Evolutionary conservation across 345 rosid species (phyloP).

Genomic region (Pistacia atlantica): DNA sequence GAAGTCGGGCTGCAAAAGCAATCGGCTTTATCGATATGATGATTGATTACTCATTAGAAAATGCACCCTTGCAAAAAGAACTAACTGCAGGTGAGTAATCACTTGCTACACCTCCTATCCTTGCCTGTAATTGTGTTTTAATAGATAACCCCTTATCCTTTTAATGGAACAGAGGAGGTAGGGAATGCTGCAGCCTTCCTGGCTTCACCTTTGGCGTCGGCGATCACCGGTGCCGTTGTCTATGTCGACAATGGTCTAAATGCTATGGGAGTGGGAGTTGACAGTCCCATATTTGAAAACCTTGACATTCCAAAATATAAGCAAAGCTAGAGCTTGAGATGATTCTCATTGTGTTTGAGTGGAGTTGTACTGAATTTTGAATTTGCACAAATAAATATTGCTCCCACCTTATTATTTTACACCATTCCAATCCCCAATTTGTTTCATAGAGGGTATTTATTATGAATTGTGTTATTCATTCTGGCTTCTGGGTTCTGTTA

Average conservation of each 20-base stretch:
- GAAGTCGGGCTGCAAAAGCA: constrained; percentile 83
- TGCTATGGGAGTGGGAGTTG: constrained; percentile 91
- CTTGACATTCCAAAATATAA: constrained; percentile 62
- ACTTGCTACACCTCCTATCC: constrained; percentile 3
- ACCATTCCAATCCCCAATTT: background rate
- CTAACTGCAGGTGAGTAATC: constrained; percentile 65
- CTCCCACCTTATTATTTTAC: background rate
- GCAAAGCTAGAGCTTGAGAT: constrained; percentile 37
- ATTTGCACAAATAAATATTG: background rate
- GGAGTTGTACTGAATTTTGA: background rate
- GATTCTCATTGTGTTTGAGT: constrained; percentile 35
- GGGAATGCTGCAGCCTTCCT: constrained; percentile 94
- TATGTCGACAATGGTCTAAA: constrained; percentile 96
- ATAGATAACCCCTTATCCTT: background rate
- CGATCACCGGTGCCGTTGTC: constrained; percentile 81
- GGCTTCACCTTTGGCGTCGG: constrained; percentile 90
- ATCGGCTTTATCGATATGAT: constrained; percentile 70
- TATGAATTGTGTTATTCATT: too few relatives aligned
- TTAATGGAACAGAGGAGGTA: constrained; percentile 71
- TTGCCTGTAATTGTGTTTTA: background rate
- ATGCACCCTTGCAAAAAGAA: constrained; percentile 88
- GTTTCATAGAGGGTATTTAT: too few relatives aligned
- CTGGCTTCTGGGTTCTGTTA: too few relatives aligned
- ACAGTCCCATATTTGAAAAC: constrained; percentile 80
- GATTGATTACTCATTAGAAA: constrained; percentile 80